Base-by-base conservation (phyloP, 2,329 filamentous ascomycete species). In the Paracoccidioides lutzii region DNA sequence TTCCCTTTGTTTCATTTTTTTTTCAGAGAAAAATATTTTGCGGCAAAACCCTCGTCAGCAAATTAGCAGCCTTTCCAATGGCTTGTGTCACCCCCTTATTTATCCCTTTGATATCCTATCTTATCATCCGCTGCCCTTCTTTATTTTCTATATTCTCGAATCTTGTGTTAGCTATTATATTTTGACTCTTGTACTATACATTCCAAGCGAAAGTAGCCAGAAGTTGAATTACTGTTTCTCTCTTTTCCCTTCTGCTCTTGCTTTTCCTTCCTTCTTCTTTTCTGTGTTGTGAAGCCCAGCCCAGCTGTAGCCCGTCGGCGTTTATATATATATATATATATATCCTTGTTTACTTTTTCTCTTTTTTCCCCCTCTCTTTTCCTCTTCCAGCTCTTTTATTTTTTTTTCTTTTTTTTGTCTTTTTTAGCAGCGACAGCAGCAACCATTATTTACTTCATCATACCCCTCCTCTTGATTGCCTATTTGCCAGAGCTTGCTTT, bases 341-440 rank as follows among this genome's bases (percentile, higher is more conserved):
- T 45, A 53, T 55, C 57, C 58, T 8, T 45, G 52, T 44, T 59
- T 57, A 60, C 52, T 60, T 55, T 49, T 54, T 57, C 58, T 52
- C 33, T 56, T 50, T 44, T 55, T 32, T 37, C 44, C 43, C 54
- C 59, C 22, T 22, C 22, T 22, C 22, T 22, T 22, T 22, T 22
- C 22, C 22, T 22, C 22, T 22, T 22, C 22, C 22, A 22, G 22
- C 22, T 22, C 53, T 57, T 60, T 58, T 58, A 59, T 45, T 54
- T 55, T 58, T 57, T 55, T 51, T 55, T 57, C 44, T 54, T 55
- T 58, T 57, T 55, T 51, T 55, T 57, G 58, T 52, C 33, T 56
- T 51, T 44, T 55, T 32, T 37, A 7, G 45, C 32, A 14, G 45
- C 35, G 12, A 22, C 22, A 22, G 22, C 22, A 22, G 22, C 22